phyloP scores from a whole-genome alignment of 495 filamentous ascomycete genomes.

The Coniosporium apollinis region DNA sequence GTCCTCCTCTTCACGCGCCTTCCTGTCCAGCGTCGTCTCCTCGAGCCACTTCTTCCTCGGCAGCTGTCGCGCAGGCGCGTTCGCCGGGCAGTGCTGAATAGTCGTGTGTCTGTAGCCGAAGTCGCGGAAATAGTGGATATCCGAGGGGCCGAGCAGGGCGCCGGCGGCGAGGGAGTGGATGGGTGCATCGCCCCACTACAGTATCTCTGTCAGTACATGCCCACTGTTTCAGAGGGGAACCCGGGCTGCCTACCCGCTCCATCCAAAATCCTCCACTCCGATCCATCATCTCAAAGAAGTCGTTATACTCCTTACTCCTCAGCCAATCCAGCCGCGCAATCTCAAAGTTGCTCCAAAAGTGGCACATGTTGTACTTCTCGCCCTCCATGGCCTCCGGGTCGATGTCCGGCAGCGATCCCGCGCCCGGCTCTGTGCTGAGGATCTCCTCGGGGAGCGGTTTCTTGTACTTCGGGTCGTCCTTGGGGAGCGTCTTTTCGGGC shows the following conservation, averaged over 20 bases:
- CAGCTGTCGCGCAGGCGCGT: conserved; percentile 81
- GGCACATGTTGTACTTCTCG: conserved; percentile 99
- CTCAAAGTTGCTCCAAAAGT: conserved; percentile 99
- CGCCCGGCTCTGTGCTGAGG: conserved; percentile 55
- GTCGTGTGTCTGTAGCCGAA: conserved; percentile 98
- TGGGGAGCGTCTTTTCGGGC: conserved; percentile 30
- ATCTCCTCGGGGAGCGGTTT: conserved; percentile 72
- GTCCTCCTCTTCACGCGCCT: conserved; percentile 81
- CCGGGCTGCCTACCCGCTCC: conserved; percentile 57
- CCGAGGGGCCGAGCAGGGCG: conserved; percentile 57
- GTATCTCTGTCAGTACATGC: conserved; percentile 18
- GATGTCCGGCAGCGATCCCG: conserved; percentile 56
- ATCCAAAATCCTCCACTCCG: conserved; percentile 97
- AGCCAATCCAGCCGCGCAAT: conserved; percentile 92
- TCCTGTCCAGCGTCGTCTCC: conserved; percentile 67
- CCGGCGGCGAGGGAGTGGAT: conserved; percentile 97
- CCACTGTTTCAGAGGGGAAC: conserved; percentile 3
- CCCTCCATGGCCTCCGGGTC: conserved; percentile 93
- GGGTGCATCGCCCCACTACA: conserved; percentile 95
- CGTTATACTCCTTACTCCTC: conserved; percentile 88
- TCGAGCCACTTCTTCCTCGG: conserved; percentile 70
- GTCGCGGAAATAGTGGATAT: conserved; percentile 99
- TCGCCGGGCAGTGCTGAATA: conserved; percentile 96
- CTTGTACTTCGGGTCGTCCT: conserved; percentile 49
- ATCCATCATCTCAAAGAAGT: conserved; percentile 99